These are phyloP conservation scores for Trichophyton benhamiae DNA, from an alignment of 2,329 filamentous ascomycete genomes.

Conservation along the genomic window DNA sequence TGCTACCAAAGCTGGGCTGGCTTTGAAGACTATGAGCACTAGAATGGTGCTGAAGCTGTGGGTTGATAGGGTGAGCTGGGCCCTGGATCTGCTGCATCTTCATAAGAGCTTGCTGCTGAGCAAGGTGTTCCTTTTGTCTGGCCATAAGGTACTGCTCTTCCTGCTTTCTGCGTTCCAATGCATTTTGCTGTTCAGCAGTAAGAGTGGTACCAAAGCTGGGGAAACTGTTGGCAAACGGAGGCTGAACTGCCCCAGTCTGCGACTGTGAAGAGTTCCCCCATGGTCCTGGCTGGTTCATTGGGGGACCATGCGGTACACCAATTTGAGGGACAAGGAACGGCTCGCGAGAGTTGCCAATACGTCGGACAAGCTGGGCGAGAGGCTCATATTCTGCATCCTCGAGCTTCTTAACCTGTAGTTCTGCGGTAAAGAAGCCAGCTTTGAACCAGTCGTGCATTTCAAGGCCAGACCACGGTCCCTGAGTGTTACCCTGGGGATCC, in stretches of 20 bases:
- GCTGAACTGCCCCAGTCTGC: slow-evolving; percentile 53
- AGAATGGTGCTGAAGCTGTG: slow-evolving; percentile 78
- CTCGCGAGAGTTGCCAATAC: slow-evolving; percentile 93
- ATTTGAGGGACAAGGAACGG: slow-evolving; percentile 97
- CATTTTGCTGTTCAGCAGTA: slow-evolving; percentile 96
- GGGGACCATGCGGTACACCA: slow-evolving; percentile 77
- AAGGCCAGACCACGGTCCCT: slow-evolving; percentile 88
- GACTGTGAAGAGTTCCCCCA: slow-evolving; percentile 42
- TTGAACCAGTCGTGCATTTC: slow-evolving; percentile 99
- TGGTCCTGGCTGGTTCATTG: slow-evolving; percentile 39
- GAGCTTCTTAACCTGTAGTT: slow-evolving; percentile 85
- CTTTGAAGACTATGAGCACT: slow-evolving; percentile 93
- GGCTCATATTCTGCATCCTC: slow-evolving; percentile 93
- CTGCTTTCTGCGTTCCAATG: slow-evolving; percentile 87
- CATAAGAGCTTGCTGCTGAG: slow-evolving; percentile 70
- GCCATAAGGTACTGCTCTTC: slow-evolving; percentile 97
- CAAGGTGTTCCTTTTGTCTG: slow-evolving; percentile 83
- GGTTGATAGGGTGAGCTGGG: slow-evolving; percentile 39
- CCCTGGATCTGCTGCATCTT: slow-evolving; percentile 57
- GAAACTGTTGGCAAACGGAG: slow-evolving; percentile 85
- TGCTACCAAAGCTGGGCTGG: slow-evolving; percentile 91
- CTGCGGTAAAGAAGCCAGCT: slow-evolving; percentile 90
- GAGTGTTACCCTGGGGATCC: slow-evolving; percentile 80
- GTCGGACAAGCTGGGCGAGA: slow-evolving; percentile 80
- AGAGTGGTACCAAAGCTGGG: slow-evolving; percentile 93